Evolutionary conservation across 2,329 filamentous ascomycete genomes (phyloP).

Genomic region (Metarhizium rileyi): DNA sequence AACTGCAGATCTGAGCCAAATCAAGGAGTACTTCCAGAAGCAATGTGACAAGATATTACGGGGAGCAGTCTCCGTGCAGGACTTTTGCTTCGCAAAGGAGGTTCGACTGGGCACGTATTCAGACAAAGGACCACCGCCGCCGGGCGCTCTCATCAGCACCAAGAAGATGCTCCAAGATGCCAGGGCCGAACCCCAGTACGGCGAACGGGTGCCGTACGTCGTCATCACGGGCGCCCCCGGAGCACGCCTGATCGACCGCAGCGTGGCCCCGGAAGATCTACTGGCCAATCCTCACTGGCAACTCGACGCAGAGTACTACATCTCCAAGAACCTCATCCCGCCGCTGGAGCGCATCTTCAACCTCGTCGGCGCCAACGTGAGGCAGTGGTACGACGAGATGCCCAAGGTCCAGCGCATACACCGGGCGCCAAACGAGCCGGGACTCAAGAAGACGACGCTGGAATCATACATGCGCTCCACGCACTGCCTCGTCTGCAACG

Average conservation of each 20-base stretch:
- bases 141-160: constrained; percentile 81
- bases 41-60: constrained; percentile 92
- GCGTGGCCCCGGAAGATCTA: constrained; percentile 76
- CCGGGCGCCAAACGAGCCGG: constrained; percentile 18
- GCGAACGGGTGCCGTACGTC: constrained; percentile 90
- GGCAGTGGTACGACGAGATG: constrained; percentile 94
- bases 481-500: constrained; percentile 64
- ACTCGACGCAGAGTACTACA: constrained; percentile 94
- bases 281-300: constrained; percentile 67
- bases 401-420: constrained; percentile 73
- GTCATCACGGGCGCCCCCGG: constrained; percentile 83
- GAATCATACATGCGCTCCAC: constrained; percentile 85
- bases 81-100: constrained; percentile 92
- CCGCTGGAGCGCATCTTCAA: constrained; percentile 95
- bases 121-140: constrained; percentile 67
- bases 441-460: constrained; percentile 58
- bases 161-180: constrained; percentile 80
- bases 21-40: constrained; percentile 81
- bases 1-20: constrained; percentile 76
- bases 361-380: constrained; percentile 83
- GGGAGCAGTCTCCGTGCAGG: constrained; percentile 78
- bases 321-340: constrained; percentile 88
- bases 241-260: constrained; percentile 77
- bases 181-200: constrained; percentile 83
- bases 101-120: constrained; percentile 80